Evolutionary conservation across 163 green algal genomes (phyloP).

Genomic region (Prototheca stagnorum): DNA sequence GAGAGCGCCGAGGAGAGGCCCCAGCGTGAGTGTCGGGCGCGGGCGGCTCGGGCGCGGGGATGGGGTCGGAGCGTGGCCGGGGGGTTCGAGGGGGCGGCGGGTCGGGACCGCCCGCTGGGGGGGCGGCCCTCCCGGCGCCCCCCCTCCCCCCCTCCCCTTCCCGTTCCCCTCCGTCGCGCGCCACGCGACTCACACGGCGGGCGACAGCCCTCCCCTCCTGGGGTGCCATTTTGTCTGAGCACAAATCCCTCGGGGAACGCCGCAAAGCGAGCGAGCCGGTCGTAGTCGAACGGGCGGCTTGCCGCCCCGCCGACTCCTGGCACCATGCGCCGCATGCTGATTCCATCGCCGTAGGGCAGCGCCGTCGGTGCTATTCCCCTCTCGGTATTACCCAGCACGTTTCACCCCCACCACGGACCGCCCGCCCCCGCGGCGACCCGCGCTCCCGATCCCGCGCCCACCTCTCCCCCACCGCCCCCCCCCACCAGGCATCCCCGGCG

Average conservation of each 20-base stretch:
- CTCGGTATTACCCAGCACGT: conserved; percentile 37
- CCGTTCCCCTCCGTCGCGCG: no score
- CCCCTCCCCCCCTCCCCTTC: no score
- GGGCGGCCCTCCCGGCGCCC: no score
- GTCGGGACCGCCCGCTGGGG: no score
- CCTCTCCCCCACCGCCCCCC: neutral
- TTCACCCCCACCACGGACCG: no score
- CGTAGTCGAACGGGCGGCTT: no score
- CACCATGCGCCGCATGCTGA: conserved; percentile 31
- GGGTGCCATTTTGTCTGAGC: conserved; percentile 8
- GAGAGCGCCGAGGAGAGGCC: conserved; percentile 38
- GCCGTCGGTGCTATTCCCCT: conserved; percentile 40
- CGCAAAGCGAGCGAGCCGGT: conserved; percentile 25
- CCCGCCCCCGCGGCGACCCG: no score
- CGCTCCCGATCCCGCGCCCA: conserved; percentile 1
- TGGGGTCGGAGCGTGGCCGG: no score
- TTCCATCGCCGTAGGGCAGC: conserved; percentile 42
- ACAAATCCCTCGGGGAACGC: conserved; percentile 33
- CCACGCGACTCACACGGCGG: no score
- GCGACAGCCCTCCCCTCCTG: no score
- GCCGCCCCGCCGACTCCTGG: no score
- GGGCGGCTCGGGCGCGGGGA: neutral
- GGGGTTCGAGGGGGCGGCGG: no score
- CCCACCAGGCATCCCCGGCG: neutral
- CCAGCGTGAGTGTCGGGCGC: conserved; percentile 9